A percentile compares a stretch with the other conserved stretches of the same genome.
phyloP scores from a whole-genome alignment of 257 asterid species.

The Salvia miltiorrhiza region DNA sequence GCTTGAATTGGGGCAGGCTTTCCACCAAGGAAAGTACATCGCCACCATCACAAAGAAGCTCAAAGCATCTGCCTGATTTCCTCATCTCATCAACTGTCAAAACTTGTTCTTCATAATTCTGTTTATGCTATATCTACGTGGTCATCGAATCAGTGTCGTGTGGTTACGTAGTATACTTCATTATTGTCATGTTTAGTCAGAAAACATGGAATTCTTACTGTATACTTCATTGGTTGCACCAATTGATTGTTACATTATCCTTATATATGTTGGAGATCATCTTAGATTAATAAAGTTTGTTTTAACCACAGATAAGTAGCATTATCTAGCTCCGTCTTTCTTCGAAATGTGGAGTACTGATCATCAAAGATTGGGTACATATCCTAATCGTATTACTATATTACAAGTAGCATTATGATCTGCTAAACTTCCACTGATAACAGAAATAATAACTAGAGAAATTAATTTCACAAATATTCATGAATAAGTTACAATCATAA shows the following conservation, averaged over 20 bases:
- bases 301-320: background rate
- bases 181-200: background rate
- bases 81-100: background rate
- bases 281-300: background rate
- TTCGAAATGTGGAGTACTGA: background rate
- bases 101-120: background rate
- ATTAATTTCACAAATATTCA: background rate
- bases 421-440: background rate
- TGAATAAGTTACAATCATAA: background rate
- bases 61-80: constrained; percentile 29
- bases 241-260: background rate
- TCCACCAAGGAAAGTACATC: constrained; percentile 54
- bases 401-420: background rate
- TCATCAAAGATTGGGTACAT: background rate
- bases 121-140: background rate
- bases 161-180: background rate
- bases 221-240: constrained; percentile 7
- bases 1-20: constrained; percentile 54
- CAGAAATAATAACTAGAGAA: background rate
- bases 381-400: background rate
- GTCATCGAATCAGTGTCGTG: constrained; percentile 12
- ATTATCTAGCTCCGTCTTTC: background rate
- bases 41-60: constrained; percentile 53
- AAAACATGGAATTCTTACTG: background rate
- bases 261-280: background rate